phyloP scores from a whole-genome alignment of 2,329 filamentous ascomycete genomes.

The Hypoxylon sp. region DNA sequence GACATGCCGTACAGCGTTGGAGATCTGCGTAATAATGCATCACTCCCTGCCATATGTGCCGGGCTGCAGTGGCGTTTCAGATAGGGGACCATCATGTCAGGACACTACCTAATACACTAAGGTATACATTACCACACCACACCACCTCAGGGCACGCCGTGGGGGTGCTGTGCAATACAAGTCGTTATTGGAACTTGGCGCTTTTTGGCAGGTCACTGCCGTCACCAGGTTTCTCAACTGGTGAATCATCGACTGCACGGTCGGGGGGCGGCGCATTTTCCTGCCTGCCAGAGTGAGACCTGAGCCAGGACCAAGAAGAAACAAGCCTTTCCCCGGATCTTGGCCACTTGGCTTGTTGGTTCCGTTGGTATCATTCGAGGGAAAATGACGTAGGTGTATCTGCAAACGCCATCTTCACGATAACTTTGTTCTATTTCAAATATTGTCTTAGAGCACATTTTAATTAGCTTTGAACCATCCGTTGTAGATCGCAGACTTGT shows the following conservation, averaged over 20 bases:
- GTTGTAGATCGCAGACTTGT: conserved; percentile 12
- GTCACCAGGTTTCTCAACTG: conserved; percentile 11
- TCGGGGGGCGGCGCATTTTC: conserved; percentile 10
- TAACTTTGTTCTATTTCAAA: conserved; percentile 6
- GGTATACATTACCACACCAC: background rate
- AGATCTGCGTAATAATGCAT: conserved; percentile 34
- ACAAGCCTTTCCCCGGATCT: conserved; percentile 44
- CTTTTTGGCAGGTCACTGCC: conserved; percentile 41
- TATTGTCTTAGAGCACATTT: conserved; percentile 7
- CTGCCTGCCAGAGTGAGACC: conserved; percentile 28
- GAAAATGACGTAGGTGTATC: conserved; percentile 28
- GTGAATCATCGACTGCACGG: conserved; percentile 28
- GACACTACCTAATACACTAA: background rate
- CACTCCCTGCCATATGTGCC: conserved; percentile 30
- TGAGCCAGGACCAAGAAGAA: conserved; percentile 23
- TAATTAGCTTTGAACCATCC: conserved; percentile 1
- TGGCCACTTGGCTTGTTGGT: conserved; percentile 31
- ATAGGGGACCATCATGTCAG: conserved; percentile 23
- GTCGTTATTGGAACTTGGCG: conserved; percentile 33
- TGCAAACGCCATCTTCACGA: conserved; percentile 16
- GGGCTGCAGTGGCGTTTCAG: conserved; percentile 36
- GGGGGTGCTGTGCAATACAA: conserved; percentile 18
- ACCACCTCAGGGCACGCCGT: conserved; percentile 23
- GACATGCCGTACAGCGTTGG: conserved; percentile 40
- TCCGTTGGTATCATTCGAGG: conserved; percentile 16